Conservation (phyloP, 2,329 filamentous ascomycete genomes). For the Byssochlamys sp. region DNA sequence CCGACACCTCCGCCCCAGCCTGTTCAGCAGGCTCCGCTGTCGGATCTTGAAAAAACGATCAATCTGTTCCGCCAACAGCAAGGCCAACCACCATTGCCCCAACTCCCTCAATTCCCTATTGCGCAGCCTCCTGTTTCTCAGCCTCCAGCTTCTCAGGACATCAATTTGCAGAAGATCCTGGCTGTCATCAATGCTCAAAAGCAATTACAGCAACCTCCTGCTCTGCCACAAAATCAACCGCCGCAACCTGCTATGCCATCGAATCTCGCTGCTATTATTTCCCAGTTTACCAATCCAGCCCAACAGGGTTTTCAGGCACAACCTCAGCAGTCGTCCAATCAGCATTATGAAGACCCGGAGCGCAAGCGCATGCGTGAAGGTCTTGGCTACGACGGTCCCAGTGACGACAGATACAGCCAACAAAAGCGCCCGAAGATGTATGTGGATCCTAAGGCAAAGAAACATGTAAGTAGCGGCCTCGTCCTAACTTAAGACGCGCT, state of each 20-base stretch:
- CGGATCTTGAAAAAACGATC: constrained; percentile 28
- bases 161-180: constrained; percentile 32
- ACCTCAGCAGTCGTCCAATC: constrained; percentile 9
- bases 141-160: constrained; percentile 14
- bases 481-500: background rate
- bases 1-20: constrained; percentile 21
- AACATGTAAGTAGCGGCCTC: constrained; percentile 24
- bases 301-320: constrained; percentile 11
- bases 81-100: constrained; percentile 17
- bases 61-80: constrained; percentile 30
- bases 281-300: constrained; percentile 20
- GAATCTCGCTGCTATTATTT: constrained; percentile 27
- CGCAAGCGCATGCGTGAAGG: constrained; percentile 31
- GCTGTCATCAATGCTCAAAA: constrained; percentile 29
- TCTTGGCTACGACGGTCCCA: constrained; percentile 22
- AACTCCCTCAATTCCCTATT: constrained; percentile 14
- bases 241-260: constrained; percentile 21
- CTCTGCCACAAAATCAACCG: constrained; percentile 12
- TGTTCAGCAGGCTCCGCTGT: constrained; percentile 14
- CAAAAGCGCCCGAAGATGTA: constrained; percentile 27
- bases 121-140: constrained; percentile 14
- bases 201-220: constrained; percentile 24
- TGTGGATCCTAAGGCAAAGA: constrained; percentile 22
- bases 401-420: constrained; percentile 20
- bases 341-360: constrained; percentile 31